Conservation (phyloP, 805 yeast genomes). For the Teunomyces atbi region DNA sequence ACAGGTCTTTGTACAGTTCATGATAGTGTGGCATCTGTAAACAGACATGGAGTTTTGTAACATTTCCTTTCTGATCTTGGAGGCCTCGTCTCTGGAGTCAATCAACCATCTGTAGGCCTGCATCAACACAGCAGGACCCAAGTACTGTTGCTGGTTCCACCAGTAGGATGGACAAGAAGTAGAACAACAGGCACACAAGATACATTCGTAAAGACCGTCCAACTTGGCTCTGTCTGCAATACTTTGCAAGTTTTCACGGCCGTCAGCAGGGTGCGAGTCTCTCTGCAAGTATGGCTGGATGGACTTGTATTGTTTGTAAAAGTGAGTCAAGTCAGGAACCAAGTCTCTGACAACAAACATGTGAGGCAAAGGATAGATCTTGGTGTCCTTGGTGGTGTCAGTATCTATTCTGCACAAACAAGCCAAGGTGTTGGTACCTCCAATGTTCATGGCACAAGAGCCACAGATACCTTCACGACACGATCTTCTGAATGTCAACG, state of each 20-base stretch:
- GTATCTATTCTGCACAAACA: constrained; percentile 93
- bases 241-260: constrained; percentile 88
- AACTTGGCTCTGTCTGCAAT: constrained; percentile 92
- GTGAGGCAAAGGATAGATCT: constrained; percentile 96
- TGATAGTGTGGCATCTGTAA: constrained; percentile 98
- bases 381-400: constrained; percentile 68
- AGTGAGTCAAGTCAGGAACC: constrained; percentile 96
- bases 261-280: constrained; percentile 75
- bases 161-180: constrained; percentile 99
- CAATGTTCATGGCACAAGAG: constrained; percentile 99
- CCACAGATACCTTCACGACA: constrained; percentile 99
- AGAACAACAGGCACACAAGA: constrained; percentile 97
- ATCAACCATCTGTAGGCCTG: constrained; percentile 99
- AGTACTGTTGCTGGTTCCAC: constrained; percentile 99
- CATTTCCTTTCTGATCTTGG: constrained; percentile 76
- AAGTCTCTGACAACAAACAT: constrained; percentile 96
- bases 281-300: constrained; percentile 96
- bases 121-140: constrained; percentile 98
- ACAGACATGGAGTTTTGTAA: constrained; percentile 95
- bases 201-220: constrained; percentile 97
- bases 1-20: constrained; percentile 98
- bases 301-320: constrained; percentile 97
- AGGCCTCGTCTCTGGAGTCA: constrained; percentile 94
- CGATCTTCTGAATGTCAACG: constrained; percentile 94
- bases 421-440: constrained; percentile 95